Conservation (phyloP, 2,329 filamentous ascomycete genomes). For the Aspergillus felis region DNA sequence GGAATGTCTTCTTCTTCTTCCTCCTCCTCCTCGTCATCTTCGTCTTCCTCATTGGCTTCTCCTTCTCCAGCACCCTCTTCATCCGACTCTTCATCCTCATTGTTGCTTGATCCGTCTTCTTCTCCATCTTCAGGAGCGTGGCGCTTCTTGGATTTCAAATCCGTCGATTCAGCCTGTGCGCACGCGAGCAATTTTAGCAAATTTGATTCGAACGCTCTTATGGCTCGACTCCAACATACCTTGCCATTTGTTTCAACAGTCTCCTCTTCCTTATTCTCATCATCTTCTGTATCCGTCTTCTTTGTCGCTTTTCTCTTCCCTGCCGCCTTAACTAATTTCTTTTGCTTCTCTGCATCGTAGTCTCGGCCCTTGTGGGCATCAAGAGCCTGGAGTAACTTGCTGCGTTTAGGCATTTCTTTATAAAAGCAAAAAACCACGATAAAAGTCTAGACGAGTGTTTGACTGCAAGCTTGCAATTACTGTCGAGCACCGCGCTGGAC, state of each 20-base stretch:
- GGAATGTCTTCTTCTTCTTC: slow-evolving; percentile 81
- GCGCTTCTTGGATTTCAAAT: slow-evolving; percentile 14
- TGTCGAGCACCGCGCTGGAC: slow-evolving; percentile 3
- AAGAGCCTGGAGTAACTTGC: slow-evolving; percentile 57
- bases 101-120: slow-evolving; percentile 33
- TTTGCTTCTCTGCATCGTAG: slow-evolving; percentile 72
- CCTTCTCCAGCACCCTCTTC: slow-evolving; percentile 29
- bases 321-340: slow-evolving; percentile 56
- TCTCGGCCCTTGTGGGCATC: slow-evolving; percentile 60
- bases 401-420: slow-evolving; percentile 49
- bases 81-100: slow-evolving; percentile 23
- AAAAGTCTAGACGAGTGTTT: background rate
- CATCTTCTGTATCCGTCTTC: slow-evolving; percentile 14
- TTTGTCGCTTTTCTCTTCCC: slow-evolving; percentile 43
- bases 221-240: background rate
- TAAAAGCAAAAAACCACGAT: slow-evolving; percentile 7
- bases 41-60: slow-evolving; percentile 29
- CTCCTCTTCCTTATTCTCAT: slow-evolving; percentile 1
- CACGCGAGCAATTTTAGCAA: slow-evolving; percentile 1
- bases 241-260: slow-evolving; percentile 11
- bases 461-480: slow-evolving; percentile 1
- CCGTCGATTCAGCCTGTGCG: background rate
- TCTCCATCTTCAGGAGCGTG: slow-evolving; percentile 34
- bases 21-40: slow-evolving; percentile 48
- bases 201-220: background rate